Conservation (phyloP, 2,329 filamentous ascomycete genomes). For the Aspergillus fructus region DNA sequence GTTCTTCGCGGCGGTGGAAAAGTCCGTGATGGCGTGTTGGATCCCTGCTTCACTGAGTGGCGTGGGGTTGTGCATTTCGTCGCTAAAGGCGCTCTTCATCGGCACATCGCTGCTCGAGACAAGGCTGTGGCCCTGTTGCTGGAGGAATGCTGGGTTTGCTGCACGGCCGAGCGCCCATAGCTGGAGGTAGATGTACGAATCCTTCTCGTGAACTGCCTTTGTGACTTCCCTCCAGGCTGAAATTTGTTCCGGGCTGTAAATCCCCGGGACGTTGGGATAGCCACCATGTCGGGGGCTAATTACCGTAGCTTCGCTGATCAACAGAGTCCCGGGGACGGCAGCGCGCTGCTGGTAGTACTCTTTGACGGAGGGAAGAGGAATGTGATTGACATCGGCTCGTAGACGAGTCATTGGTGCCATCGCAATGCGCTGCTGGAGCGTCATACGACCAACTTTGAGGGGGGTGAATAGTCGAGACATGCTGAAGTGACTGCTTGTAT, state of each 20-base stretch:
- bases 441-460: slow-evolving; percentile 38
- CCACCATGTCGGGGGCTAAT: slow-evolving; percentile 49
- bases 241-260: slow-evolving; percentile 57
- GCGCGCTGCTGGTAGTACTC: slow-evolving; percentile 58
- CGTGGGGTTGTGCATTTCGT: background rate
- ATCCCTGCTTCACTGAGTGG: slow-evolving; percentile 40
- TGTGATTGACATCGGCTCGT: slow-evolving; percentile 50
- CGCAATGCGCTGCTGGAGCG: slow-evolving; percentile 47
- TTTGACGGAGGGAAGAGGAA: slow-evolving; percentile 43
- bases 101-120: background rate
- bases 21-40: slow-evolving; percentile 37
- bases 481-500: too few species aligned
- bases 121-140: background rate
- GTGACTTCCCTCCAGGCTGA: slow-evolving; percentile 61
- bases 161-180: slow-evolving; percentile 62
- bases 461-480: slow-evolving; percentile 19
- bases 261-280: slow-evolving; percentile 56
- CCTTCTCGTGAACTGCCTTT: slow-evolving; percentile 62
- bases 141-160: slow-evolving; percentile 35
- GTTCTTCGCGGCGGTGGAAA: slow-evolving; percentile 42
- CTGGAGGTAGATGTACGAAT: slow-evolving; percentile 61
- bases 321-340: slow-evolving; percentile 53
- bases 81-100: background rate
- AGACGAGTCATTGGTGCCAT: slow-evolving; percentile 59
- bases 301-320: slow-evolving; percentile 60